Conservation (phyloP, 352 stramenopile genomes). For the Phytophthora europaea region DNA sequence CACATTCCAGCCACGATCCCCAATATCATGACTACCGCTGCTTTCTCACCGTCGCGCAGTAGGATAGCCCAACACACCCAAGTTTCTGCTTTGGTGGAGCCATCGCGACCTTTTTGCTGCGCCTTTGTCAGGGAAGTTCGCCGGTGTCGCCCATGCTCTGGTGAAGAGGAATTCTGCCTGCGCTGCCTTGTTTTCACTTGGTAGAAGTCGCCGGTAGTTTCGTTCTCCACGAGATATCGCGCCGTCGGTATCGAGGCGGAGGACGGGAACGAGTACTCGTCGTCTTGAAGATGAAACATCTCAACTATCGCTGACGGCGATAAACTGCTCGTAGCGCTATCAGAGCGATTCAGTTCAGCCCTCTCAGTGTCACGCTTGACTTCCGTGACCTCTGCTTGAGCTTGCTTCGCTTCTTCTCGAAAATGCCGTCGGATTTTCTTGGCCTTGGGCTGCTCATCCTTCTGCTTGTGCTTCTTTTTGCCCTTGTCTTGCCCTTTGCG, state of each 20-base stretch:
- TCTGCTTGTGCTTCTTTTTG: conserved; percentile 26
- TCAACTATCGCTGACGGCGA: conserved; percentile 36
- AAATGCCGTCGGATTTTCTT: conserved; percentile 32
- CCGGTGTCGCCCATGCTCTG: conserved; percentile 3
- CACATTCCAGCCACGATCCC: conserved; percentile 67
- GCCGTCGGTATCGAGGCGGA: conserved; percentile 5
- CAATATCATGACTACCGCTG: conserved; percentile 57
- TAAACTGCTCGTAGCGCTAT: conserved; percentile 22
- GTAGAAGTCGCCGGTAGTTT: conserved; percentile 73
- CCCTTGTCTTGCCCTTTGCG: conserved; percentile 15
- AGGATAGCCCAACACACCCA: conserved; percentile 26
- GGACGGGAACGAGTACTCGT: conserved; percentile 7
- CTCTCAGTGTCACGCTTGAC: neutral
- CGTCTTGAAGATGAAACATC: conserved; percentile 36
- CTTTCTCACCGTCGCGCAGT: conserved; percentile 48
- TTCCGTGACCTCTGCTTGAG: conserved; percentile 7
- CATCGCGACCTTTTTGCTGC: conserved; percentile 16
- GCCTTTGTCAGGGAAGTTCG: conserved; percentile 22
- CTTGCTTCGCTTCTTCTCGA: conserved; percentile 22
- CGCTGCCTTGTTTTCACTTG: conserved; percentile 39
- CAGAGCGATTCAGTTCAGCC: conserved; percentile 6
- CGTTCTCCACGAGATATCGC: conserved; percentile 64
- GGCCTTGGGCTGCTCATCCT: conserved; percentile 15
- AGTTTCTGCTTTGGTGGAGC: conserved; percentile 10
- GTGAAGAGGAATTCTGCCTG: conserved; percentile 6